Evolutionary conservation across 192 early-diverging fungal species (phyloP).

Genomic region (Obelidium mucronatum): DNA sequence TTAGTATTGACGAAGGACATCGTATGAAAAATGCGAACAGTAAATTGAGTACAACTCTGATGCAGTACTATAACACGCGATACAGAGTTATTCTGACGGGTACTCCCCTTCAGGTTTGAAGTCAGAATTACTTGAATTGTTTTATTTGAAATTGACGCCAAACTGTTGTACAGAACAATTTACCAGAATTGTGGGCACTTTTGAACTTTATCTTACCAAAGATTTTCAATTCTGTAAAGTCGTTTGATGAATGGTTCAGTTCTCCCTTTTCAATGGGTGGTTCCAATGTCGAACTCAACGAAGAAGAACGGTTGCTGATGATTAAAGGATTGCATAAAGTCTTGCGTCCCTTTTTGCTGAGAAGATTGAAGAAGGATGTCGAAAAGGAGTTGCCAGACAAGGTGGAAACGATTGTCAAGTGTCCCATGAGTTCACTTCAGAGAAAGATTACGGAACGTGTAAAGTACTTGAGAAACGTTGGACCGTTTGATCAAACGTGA

Average conservation of each 20-base stretch:
- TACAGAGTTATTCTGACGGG: constrained; percentile 97
- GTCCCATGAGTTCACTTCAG: constrained; percentile 90
- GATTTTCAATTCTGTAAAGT: constrained; percentile 96
- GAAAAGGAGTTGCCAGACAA: constrained; percentile 98
- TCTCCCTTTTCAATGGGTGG: constrained; percentile 82
- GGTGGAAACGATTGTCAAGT: constrained; percentile 92
- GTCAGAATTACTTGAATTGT: no score
- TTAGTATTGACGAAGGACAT: constrained; percentile 99
- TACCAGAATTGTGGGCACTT: constrained; percentile 96
- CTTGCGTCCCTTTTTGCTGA: constrained; percentile 94
- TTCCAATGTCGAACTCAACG: constrained; percentile 86
- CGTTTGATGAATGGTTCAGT: constrained; percentile 99
- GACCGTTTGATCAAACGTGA: constrained; percentile 56
- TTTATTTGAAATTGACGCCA: background rate
- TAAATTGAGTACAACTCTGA: constrained; percentile 84
- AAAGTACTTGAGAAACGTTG: constrained; percentile 60
- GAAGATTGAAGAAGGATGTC: constrained; percentile 97
- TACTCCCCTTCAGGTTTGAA: constrained; percentile 88
- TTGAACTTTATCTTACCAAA: constrained; percentile 96
- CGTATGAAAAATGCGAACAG: constrained; percentile 97
- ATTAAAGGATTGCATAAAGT: constrained; percentile 98
- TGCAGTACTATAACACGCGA: constrained; percentile 86
- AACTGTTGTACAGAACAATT: constrained; percentile 76
- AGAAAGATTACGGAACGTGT: constrained; percentile 71
- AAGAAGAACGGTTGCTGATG: constrained; percentile 97